Conservation (phyloP, 2,329 filamentous ascomycete species). For the Eutypella sp. region DNA sequence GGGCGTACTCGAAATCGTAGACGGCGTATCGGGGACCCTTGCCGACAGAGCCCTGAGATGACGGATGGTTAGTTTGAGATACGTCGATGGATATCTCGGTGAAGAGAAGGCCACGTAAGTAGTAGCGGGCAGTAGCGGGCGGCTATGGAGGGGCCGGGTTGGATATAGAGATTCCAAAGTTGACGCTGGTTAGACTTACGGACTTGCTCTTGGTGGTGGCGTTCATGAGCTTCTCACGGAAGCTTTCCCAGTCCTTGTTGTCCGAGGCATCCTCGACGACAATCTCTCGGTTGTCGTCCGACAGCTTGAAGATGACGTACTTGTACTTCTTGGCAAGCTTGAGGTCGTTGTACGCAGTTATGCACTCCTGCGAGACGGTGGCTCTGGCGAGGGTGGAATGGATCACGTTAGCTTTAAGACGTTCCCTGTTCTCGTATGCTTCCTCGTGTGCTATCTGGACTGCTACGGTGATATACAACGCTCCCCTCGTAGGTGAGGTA, state of each 20-base stretch:
- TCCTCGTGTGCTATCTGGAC: too few species aligned
- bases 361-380: conserved; percentile 67
- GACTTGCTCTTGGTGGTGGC: conserved; percentile 68
- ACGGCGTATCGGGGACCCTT: conserved; percentile 78
- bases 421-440: too few species aligned
- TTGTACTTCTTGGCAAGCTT: conserved; percentile 79
- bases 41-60: conserved; percentile 46
- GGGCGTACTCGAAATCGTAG: conserved; percentile 77
- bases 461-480: too few species aligned
- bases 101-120: too few species aligned
- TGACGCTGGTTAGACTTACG: too few species aligned
- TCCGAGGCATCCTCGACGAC: conserved; percentile 70
- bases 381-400: conserved; percentile 47
- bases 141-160: too few species aligned
- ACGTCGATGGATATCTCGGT: background rate
- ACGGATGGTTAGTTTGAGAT: conserved; percentile 4
- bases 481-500: background rate
- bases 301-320: conserved; percentile 86
- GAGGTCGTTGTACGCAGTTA: conserved; percentile 69
- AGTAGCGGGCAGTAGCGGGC: too few species aligned
- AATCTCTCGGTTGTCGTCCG: conserved; percentile 77
- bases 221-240: conserved; percentile 71
- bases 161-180: too few species aligned
- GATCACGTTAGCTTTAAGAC: conserved; percentile 1
- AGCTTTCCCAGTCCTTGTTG: conserved; percentile 63